A percentile compares a stretch with the other conserved stretches of the same genome.
Evolutionary conservation across 2,329 filamentous ascomycete species (phyloP).

Genomic region (Gremmenia infestans): DNA sequence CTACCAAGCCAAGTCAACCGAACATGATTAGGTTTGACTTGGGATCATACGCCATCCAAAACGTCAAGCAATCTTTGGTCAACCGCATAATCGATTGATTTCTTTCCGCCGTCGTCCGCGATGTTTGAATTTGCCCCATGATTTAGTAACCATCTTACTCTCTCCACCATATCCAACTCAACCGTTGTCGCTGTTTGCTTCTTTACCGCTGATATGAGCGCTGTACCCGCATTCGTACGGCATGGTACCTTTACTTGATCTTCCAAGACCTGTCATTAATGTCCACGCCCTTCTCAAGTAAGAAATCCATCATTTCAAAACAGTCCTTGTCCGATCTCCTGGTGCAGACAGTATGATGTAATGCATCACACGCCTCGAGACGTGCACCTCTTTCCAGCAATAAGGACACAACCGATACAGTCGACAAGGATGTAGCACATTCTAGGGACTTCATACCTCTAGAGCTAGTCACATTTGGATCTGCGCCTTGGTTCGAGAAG

Average conservation of each 20-base stretch:
- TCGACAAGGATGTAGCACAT: not conserved
- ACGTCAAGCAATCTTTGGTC: not conserved
- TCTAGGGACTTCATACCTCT: not conserved
- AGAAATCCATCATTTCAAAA: not conserved
- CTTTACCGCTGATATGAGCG: not conserved
- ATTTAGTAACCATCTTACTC: not conserved
- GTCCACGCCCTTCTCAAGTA: not conserved
- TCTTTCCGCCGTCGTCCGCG: not conserved
- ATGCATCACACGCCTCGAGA: not conserved
- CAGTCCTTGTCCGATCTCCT: not conserved
- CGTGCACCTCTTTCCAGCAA: not conserved
- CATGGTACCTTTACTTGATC: not conserved
- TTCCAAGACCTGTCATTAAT: not conserved
- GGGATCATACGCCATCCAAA: too few relatives aligned
- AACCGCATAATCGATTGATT: not conserved
- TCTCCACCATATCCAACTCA: not conserved
- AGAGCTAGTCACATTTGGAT: conserved; percentile 1
- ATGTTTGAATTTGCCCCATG: not conserved
- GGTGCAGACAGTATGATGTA: not conserved
- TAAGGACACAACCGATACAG: not conserved
- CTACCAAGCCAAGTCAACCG: too few relatives aligned
- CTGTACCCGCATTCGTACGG: not conserved
- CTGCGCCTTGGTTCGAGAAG: not conserved
- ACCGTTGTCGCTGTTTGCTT: not conserved
- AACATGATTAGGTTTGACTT: too few relatives aligned